Evolutionary conservation across 2,329 filamentous ascomycete species (phyloP).

Genomic region (Fusarium cicatricum): DNA sequence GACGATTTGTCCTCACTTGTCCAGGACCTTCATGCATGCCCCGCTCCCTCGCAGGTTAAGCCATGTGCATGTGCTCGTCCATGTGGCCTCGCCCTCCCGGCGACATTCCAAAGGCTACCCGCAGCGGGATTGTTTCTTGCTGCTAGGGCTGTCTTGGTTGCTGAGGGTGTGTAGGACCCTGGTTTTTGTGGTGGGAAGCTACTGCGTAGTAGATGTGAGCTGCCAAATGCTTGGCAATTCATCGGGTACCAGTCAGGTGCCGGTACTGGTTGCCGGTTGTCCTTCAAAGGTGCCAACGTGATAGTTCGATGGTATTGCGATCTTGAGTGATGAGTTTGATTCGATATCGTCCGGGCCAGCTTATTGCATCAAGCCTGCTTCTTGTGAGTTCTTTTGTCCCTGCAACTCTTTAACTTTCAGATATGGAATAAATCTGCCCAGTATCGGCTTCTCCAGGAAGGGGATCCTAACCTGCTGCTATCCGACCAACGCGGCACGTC

Average conservation of each 20-base stretch:
- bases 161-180: conserved; percentile 32
- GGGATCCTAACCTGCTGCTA: not conserved
- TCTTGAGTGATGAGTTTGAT: conserved; percentile 7
- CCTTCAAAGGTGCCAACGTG: conserved; percentile 4
- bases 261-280: no score
- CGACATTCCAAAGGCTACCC: not conserved
- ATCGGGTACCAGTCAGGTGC: no score
- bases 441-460: not conserved
- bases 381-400: not conserved
- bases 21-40: conserved; percentile 38
- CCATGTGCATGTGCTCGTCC: conserved; percentile 37
- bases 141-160: not conserved
- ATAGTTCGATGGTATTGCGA: conserved; percentile 31
- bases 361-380: not conserved
- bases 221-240: not conserved
- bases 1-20: conserved; percentile 18
- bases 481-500: no score
- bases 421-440: conserved; percentile 15
- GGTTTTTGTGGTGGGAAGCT: conserved; percentile 6
- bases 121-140: conserved; percentile 19
- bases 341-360: not conserved
- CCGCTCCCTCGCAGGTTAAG: conserved; percentile 32
- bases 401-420: not conserved
- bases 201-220: conserved; percentile 18
- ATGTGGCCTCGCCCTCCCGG: conserved; percentile 21